Evolutionary conservation across 2,329 filamentous ascomycete species (phyloP), one percentile per base, ranked within the genome.

Genomic region (Paecilomyces formosus): DNA sequence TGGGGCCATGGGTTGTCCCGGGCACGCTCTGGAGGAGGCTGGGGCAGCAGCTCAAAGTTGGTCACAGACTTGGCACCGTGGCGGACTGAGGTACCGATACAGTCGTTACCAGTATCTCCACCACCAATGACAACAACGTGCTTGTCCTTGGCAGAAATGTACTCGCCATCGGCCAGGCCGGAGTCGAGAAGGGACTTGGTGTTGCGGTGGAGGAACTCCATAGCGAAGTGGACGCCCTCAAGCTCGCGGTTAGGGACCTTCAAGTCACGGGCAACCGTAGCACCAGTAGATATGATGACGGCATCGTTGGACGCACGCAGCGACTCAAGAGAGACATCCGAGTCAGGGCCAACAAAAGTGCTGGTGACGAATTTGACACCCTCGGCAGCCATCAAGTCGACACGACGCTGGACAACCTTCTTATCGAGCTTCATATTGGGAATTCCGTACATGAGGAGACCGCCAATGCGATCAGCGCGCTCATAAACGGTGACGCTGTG

Each of bases 381-480:
- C 77, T 97, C 93, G 3, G 87, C 84, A 57, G 89, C 90, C 90
- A 97, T 93, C 76, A 97, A 92, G 76, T 97, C 90, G 54, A 94
- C 92, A 74, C 93, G 89, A 56, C 93, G 89, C 82, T 97, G 93
- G 61, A 97, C 93, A 63, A 97, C 87, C 72, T 91, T 91, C 84
- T 97, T 97, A 80, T 97, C 93, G 50, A 97, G 88, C 82, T 97
- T 97, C 93, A 97, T 97, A 82, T 97, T 97, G 65, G 93, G 93
- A 66, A 97, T 97, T 66, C 93, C 93, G 72, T 97, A 97, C 93
- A 97, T 97, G 69, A 97, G 85, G 57, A 97, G 82, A 75, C 93
- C 93, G 77, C 93, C 93, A 59, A 88, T 80, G 64, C 93, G 90
- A 72, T 97, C 93, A 60, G 92, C 86, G 64, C 93, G 90, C 82